Evolutionary conservation across 2,329 filamentous ascomycete species (phyloP), one percentile per base, ranked within the genome.

Genomic region (Onygenales sp.): DNA sequence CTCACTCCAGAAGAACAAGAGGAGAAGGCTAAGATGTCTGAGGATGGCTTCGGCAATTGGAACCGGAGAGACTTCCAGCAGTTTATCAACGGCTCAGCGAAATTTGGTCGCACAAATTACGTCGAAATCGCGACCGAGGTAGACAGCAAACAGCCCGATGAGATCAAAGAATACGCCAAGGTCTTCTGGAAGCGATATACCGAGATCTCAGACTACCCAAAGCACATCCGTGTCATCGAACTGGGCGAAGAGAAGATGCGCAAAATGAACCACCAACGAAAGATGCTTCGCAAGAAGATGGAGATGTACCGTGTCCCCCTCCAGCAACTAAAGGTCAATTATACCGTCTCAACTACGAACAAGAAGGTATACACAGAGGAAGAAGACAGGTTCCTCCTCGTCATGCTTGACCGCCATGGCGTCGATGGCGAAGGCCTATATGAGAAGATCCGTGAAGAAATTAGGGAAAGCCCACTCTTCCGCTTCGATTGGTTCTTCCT

Each of bases 361-460:
- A 98, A 98, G 77, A 98, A 98, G 75, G 91, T 98, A 1, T 98
- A 98, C 68, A 97, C 91, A 0, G 94, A 98, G 67, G 93, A 98
- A 67, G 93, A 98, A 69, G 93, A 98, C 67, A 83, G 93, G 3
- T 98, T 98, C 73, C 73, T 98, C 51, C 79, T 98, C 36, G 92
- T 98, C 49, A 86, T 96, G 73, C 79, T 98, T 5, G 90, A 98
- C 72, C 88, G 86, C 69, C 87, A 90, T 62, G 93, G 94, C 6
- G 84, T 98, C 37, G 94, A 98, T 66, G 86, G 87, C 1, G 92
- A 97, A 63, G 83, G 83, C 36, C 80, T 98, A 57, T 94, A 93
- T 68, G 93, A 98, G 62, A 85, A 84, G 68, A 95, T 98, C 65
- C 86, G 93, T n/a, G 92, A 97, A 59, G 93, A 97, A 67, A 95